Conservation (phyloP, 176 grass and related monocot genomes). For the Metroxylon sagu region DNA sequence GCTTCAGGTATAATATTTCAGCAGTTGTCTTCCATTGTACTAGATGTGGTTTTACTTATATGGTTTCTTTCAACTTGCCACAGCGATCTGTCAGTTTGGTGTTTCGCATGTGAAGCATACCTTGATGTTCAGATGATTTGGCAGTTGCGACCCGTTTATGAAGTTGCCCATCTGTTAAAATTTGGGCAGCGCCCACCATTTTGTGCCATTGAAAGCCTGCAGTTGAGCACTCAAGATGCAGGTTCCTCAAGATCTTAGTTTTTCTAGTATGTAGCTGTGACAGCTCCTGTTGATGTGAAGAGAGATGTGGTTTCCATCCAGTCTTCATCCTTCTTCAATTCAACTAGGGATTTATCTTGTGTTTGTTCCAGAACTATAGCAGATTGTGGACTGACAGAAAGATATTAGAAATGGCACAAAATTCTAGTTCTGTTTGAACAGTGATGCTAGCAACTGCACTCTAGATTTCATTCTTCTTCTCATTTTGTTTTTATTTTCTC, state of each 20-base stretch:
- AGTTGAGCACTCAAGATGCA: constrained; percentile 23
- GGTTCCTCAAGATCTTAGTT: constrained; percentile 34
- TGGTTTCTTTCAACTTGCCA: constrained; percentile 15
- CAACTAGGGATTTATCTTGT: no score
- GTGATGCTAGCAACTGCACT: no score
- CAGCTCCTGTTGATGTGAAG: no score
- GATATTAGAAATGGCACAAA: no score
- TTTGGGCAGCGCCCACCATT: constrained; percentile 73
- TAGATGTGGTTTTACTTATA: constrained; percentile 5
- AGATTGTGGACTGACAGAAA: no score
- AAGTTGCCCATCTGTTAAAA: constrained; percentile 81
- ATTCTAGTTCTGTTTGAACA: no score
- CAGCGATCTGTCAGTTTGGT: constrained; percentile 94
- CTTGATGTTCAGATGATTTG: constrained; percentile 78
- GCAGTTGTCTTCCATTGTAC: neutral
- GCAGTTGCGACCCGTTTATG: constrained; percentile 66
- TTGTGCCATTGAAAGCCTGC: constrained; percentile 36
- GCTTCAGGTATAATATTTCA: constrained; percentile 50
- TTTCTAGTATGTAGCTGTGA: neutral
- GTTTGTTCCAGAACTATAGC: no score
- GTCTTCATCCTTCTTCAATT: no score
- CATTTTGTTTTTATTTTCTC: no score
- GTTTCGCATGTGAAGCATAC: constrained; percentile 83
- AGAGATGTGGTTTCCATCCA: no score
- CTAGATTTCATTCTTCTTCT: no score